phyloP scores from a whole-genome alignment of 2,329 filamentous ascomycete genomes.

The Rosellinia necatrix region DNA sequence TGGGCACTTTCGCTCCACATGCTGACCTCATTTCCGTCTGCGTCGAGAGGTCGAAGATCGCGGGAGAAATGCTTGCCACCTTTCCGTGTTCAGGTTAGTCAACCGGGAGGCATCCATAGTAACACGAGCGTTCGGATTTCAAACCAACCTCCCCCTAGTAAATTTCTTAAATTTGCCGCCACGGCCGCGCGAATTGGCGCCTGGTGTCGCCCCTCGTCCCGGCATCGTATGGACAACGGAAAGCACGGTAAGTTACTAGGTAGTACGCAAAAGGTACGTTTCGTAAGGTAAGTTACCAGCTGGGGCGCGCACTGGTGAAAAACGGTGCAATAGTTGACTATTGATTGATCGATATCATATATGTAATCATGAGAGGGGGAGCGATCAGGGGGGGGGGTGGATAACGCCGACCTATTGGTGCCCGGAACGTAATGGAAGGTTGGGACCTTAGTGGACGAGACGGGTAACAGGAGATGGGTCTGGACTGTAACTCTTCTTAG shows the following conservation, averaged over 20 bases:
- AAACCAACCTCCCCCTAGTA: conserved; percentile 79
- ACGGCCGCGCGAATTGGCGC: conserved; percentile 69
- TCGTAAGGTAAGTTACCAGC: too few relatives aligned
- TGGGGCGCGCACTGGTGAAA: too few relatives aligned
- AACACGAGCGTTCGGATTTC: not conserved
- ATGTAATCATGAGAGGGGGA: too few relatives aligned
- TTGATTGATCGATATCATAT: too few relatives aligned
- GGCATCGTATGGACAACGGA: conserved; percentile 45
- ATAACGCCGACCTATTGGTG: too few relatives aligned
- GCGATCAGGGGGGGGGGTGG: too few relatives aligned
- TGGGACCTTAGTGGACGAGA: too few relatives aligned
- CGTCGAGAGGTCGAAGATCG: conserved; percentile 84
- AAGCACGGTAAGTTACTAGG: conserved; percentile 5
- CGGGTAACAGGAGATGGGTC: too few relatives aligned
- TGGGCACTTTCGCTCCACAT: conserved; percentile 76
- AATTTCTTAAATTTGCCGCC: conserved; percentile 95
- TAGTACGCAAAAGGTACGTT: not conserved
- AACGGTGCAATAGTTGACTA: too few relatives aligned
- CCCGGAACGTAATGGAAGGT: too few relatives aligned
- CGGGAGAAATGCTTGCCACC: conserved; percentile 96
- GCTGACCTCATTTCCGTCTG: conserved; percentile 84
- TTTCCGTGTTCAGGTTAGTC: conserved; percentile 43
- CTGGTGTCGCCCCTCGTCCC: conserved; percentile 46
- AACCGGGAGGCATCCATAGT: not conserved
- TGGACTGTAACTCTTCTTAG: too few relatives aligned